These are phyloP conservation scores for Lodderomyces beijingensis DNA, from an alignment of 1,139 yeast species.

Conservation along the genomic window DNA sequence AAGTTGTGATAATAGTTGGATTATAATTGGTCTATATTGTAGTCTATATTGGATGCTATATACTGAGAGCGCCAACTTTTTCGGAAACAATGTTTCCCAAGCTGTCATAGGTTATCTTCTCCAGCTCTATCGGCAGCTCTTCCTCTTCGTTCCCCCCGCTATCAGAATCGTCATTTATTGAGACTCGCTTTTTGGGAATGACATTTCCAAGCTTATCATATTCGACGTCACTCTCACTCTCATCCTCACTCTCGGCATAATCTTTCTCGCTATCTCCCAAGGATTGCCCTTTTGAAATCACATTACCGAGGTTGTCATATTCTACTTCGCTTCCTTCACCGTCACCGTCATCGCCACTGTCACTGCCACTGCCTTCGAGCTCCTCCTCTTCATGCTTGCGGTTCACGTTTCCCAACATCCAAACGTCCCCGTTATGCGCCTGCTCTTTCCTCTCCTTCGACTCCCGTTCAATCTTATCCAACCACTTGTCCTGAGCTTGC, in stretches of 20 bases:
- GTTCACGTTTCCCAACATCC: constrained; percentile 79
- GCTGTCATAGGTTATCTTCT: constrained; percentile 13
- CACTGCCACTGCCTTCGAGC: constrained; percentile 9
- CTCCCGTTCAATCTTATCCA: constrained; percentile 64
- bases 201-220: constrained; percentile 16
- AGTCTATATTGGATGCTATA: no score
- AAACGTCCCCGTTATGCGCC: constrained; percentile 57
- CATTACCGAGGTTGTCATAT: constrained; percentile 14
- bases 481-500: constrained; percentile 73
- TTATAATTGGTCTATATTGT: no score
- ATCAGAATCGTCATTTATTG: no score
- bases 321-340: constrained; percentile 10
- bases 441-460: constrained; percentile 56
- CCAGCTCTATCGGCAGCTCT: constrained; percentile 4
- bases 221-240: constrained; percentile 11
- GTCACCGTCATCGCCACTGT: constrained; percentile 5
- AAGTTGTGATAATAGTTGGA: no score
- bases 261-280: constrained; percentile 11
- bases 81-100: constrained; percentile 12
- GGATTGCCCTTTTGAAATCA: constrained; percentile 10
- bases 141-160: constrained; percentile 2
- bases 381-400: constrained; percentile 22
- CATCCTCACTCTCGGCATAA: constrained; percentile 9
- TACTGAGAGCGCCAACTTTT: background rate
- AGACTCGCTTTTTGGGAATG: constrained; percentile 10